phyloP scores from a whole-genome alignment of 495 filamentous ascomycete genomes.

The Xylaria bambusicola region DNA sequence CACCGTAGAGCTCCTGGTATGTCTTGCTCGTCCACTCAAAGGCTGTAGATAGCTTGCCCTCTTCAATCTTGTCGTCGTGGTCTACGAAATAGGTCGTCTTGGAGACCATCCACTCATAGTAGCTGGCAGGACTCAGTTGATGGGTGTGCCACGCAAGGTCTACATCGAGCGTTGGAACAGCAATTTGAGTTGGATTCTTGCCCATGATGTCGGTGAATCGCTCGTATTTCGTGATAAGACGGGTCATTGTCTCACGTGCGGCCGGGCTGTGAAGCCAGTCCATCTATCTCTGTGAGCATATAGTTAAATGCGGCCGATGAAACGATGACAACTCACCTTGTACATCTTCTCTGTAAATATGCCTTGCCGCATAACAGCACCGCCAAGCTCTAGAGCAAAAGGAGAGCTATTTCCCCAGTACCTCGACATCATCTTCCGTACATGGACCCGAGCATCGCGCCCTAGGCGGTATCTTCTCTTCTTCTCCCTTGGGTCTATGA shows the following conservation, averaged over 20 bases:
- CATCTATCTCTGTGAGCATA: slow-evolving; percentile 37
- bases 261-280: slow-evolving; percentile 76
- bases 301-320: not conserved
- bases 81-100: slow-evolving; percentile 62
- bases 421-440: slow-evolving; percentile 73
- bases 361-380: slow-evolving; percentile 79
- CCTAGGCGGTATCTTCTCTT: slow-evolving; percentile 22
- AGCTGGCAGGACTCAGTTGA: slow-evolving; percentile 63
- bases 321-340: slow-evolving; percentile 30
- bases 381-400: slow-evolving; percentile 74
- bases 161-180: slow-evolving; percentile 85
- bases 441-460: slow-evolving; percentile 45
- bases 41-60: slow-evolving; percentile 57
- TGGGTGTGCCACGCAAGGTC: slow-evolving; percentile 82
- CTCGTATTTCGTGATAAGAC: slow-evolving; percentile 68
- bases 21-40: slow-evolving; percentile 76
- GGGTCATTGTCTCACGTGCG: slow-evolving; percentile 62
- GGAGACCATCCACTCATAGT: slow-evolving; percentile 57
- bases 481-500: slow-evolving; percentile 4
- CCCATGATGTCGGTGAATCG: slow-evolving; percentile 71
- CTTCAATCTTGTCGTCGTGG: slow-evolving; percentile 84
- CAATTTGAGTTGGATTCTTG: slow-evolving; percentile 52
- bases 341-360: slow-evolving; percentile 83
- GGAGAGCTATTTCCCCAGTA: slow-evolving; percentile 76
- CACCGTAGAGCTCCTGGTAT: slow-evolving; percentile 63